phyloP scores from a whole-genome alignment of 495 filamentous ascomycete species.

The Platismatia glauca region DNA sequence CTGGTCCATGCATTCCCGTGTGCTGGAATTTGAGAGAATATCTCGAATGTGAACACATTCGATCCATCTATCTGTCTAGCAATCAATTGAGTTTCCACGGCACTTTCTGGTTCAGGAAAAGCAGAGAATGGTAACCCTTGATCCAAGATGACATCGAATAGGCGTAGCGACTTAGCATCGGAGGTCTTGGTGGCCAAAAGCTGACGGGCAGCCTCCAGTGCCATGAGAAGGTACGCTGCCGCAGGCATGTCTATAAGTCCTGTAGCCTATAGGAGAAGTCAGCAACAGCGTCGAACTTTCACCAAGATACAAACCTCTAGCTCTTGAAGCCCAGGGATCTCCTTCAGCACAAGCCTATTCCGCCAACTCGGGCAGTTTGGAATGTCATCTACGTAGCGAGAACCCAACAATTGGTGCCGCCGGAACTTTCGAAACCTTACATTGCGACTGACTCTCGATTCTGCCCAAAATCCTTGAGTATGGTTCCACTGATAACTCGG shows the following conservation, averaged over 20 bases:
- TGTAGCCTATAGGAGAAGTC: background rate
- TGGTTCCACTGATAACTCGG: constrained; percentile 46
- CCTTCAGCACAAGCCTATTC: constrained; percentile 15
- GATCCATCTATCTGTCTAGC: constrained; percentile 1
- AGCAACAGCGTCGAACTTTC: background rate
- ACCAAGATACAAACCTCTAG: constrained; percentile 6
- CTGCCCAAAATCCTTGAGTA: constrained; percentile 34
- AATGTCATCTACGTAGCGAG: constrained; percentile 20
- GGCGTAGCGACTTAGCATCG: background rate
- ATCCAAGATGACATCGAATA: constrained; percentile 7
- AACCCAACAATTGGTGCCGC: constrained; percentile 42
- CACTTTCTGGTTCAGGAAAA: background rate
- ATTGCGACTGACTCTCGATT: constrained; percentile 40
- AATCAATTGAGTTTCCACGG: constrained; percentile 11
- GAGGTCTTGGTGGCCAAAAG: background rate
- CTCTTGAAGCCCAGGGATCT: constrained; percentile 13
- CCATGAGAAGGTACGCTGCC: constrained; percentile 14
- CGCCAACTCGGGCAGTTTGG: constrained; percentile 16
- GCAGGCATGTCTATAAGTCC: background rate
- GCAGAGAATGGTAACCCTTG: background rate
- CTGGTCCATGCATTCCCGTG: background rate
- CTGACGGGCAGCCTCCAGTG: constrained; percentile 18
- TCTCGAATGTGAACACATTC: background rate
- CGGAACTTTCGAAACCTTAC: constrained; percentile 32
- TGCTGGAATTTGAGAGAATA: background rate